Evolutionary conservation across 148 eudicot species (phyloP).

Genomic region (Chenopodium berlandieri): DNA sequence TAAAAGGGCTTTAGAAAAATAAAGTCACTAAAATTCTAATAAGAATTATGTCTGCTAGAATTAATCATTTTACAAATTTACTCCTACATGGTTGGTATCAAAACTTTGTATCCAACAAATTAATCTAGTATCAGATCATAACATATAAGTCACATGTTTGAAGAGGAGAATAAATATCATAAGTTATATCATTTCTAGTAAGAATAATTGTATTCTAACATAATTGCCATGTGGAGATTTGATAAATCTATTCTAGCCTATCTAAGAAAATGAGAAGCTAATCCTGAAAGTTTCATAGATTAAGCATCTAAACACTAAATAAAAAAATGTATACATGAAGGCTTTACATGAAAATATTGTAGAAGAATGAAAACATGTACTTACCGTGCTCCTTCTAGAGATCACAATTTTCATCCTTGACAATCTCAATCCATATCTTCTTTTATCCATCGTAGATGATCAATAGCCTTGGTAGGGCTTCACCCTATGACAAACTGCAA

Average conservation of each 20-base stretch:
- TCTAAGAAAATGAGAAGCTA: neutral
- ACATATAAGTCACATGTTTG: no score
- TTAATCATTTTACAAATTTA: neutral
- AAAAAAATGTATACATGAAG: neutral
- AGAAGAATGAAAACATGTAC: slow-evolving; percentile 23
- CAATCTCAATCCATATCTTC: slow-evolving; percentile 67
- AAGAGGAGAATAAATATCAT: no score
- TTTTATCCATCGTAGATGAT: slow-evolving; percentile 99
- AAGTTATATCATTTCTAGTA: neutral
- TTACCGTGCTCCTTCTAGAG: slow-evolving; percentile 99
- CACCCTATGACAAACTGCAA: slow-evolving; percentile 76
- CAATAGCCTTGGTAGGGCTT: slow-evolving; percentile 77
- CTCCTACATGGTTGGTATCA: neutral
- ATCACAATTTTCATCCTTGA: slow-evolving; percentile 43
- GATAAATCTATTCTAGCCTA: neutral
- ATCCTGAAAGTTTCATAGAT: neutral
- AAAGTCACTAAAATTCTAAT: neutral
- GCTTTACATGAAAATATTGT: neutral
- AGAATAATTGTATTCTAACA: neutral
- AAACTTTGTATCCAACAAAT: neutral
- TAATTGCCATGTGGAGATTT: neutral
- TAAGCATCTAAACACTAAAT: neutral
- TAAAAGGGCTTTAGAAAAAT: neutral
- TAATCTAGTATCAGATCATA: neutral
- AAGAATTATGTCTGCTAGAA: neutral